Base-by-base conservation (phyloP, 345 rosid genomes). In the Cardiospermum halicacabum region DNA sequence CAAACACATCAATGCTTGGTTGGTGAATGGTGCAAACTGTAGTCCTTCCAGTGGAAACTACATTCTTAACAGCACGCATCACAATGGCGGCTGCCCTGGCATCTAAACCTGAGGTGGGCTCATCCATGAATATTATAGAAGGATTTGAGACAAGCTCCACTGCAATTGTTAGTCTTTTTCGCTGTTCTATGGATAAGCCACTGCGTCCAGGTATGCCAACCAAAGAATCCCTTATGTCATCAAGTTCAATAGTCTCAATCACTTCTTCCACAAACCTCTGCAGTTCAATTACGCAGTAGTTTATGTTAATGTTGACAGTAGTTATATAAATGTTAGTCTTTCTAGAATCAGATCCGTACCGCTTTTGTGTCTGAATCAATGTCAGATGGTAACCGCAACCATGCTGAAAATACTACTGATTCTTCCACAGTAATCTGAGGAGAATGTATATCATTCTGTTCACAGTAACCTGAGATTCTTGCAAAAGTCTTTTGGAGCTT, bases 401-500 rank as follows among this genome's bases (percentile, higher is more conserved):
- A 76, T 19, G 86, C 89, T 3, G 88, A 87, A 77, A 62, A 87
- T 26, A 59, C 62, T 51, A 87, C 56, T 3, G 88, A 87, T 73
- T 84, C 89, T 56, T 69, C 65, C 2, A 87, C 74, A 0, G 93
- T 87, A 18, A 84, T 59, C 39, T 84, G 88, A 0, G 89, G 89
- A 16, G 89, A 82, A 66, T 87, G 93, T 18, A 78, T 81, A 64
- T 84, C 93, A 58, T 53, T 72, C 64, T 87, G 90, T 50, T 87
- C 88, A 55, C 86, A 84, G 26, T 84, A 87, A 48, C 80, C 86
- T 1, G 90, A 84, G 53, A 87, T 69, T 48, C 93, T 70, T 0
- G 88, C 89, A 73, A 84, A 87, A 7, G 81, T 73, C 57, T 81
- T 76, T 73, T 87, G 89, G 15, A 75, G 74, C 68, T 87, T 84